A percentile compares a stretch with the other conserved stretches of the same genome.
These are phyloP conservation scores for Hordeum pubiflorum DNA, from an alignment of 202 grass and related monocot genomes.

Conservation along the genomic window DNA sequence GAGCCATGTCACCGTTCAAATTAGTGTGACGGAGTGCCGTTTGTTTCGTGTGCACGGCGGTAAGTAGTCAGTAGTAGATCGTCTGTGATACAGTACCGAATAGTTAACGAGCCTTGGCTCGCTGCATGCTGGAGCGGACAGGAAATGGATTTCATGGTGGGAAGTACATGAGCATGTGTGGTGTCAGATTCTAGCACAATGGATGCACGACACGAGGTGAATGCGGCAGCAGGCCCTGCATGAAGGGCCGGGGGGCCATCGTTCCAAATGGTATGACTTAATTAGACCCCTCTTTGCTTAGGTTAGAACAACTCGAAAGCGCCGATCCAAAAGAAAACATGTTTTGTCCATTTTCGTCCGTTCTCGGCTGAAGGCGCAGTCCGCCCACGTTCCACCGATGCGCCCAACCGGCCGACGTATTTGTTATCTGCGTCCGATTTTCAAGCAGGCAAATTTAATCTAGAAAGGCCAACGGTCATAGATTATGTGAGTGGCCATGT, in stretches of 20 bases:
- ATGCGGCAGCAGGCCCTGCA: neutral
- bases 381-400: too few species aligned
- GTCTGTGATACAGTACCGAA: neutral
- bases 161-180: constrained; percentile 10
- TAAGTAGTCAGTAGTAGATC: neutral
- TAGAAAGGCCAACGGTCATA: too few species aligned
- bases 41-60: neutral
- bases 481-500: too few species aligned
- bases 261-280: neutral
- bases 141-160: neutral
- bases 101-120: neutral
- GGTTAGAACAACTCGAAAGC: too few species aligned
- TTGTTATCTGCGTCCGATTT: too few species aligned
- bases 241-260: neutral
- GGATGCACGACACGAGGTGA: neutral
- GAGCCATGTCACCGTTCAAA: neutral
- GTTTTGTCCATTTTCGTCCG: too few species aligned
- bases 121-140: neutral
- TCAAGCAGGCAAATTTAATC: too few species aligned
- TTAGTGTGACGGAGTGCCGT: neutral
- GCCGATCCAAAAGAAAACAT: too few species aligned
- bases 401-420: too few species aligned
- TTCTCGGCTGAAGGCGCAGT: too few species aligned
- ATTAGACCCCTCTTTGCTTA: too few species aligned
- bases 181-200: constrained; percentile 9